Evolutionary conservation across 2,329 filamentous ascomycete genomes (phyloP), one percentile per base, ranked within the genome.

Genomic region (Daldinia sp.): DNA sequence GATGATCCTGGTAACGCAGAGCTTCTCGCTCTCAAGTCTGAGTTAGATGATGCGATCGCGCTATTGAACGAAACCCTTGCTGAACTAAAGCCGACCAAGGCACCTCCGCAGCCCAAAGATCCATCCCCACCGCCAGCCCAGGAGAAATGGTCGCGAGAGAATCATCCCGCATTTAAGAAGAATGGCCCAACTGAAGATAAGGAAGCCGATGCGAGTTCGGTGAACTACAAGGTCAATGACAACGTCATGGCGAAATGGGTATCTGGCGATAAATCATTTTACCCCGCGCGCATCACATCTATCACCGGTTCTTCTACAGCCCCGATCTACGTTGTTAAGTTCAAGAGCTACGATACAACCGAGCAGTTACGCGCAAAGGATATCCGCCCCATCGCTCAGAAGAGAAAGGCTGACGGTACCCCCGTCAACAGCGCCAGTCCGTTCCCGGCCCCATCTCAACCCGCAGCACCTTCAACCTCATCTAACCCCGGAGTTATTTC

Each of bases 301-400:
- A 94, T 98, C 75, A 98, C 95, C 23, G 96, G 96, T 65, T 97
- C 94, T 7, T 90, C 91, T n/a, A 92, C 90, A 48, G 92, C 93
- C 59, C 95, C 94, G 39, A 93, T 98, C 71, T 99, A 98, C 79
- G 92, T 93, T 54, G 94, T 99, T 80, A 96, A 92, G 74, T 99
- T 98, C 85, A 95, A 97, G 82, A 93, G 89, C 76, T 98, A 98
- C 82, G 89, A 91, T 71, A 93, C 88, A 23, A 93, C 91, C 51
- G 94, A 97, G 80, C 96, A 92, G 37, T 82, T 97, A 68, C 88
- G 90, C 67, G 89, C 92, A 69, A 91, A 92, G 80, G 94, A 98
- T 76, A 93, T 98, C 72, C 90, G 93, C 75, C 93, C 94, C 57
- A 83, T 96, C 39, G 88, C 89, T 57, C 90, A 88, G 81, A 94